Conservation (phyloP, 78 protist genomes). For the Chrysochromulina parva region DNA sequence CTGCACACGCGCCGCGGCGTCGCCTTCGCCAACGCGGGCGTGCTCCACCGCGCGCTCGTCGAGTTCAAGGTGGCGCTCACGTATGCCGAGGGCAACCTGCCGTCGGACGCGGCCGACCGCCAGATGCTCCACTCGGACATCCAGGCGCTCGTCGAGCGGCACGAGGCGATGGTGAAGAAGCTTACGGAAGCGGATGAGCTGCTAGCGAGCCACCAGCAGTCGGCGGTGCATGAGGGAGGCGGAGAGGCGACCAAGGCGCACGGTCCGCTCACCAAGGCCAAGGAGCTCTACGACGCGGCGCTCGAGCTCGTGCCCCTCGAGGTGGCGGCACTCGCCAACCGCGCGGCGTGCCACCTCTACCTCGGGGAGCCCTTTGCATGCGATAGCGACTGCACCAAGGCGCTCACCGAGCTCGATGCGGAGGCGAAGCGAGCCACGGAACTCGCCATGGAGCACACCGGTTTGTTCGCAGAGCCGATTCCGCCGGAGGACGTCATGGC, state of each 20-base stretch:
- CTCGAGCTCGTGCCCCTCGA: background rate
- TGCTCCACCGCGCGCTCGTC: background rate
- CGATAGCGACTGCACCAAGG: background rate
- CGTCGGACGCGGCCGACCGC: background rate
- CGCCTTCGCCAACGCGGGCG: background rate
- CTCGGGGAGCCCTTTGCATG: background rate
- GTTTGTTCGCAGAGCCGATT: background rate
- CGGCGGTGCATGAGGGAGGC: background rate
- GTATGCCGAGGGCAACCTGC: background rate
- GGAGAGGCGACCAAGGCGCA: background rate
- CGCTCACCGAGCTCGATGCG: background rate
- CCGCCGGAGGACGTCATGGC: background rate
- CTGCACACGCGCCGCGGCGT: background rate
- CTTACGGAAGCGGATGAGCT: background rate
- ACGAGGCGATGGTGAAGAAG: background rate
- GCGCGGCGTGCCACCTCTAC: background rate
- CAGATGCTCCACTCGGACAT: background rate
- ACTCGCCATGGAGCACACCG: background rate
- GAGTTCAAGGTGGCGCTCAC: background rate
- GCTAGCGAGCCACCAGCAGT: background rate
- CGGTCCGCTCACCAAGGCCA: background rate
- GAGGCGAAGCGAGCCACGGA: background rate
- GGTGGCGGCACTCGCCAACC: background rate
- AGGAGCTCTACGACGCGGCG: background rate
- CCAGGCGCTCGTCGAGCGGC: background rate